Conservation (phyloP, 768 basidiomycete genomes). For the Paxillus ammoniavirescens region DNA sequence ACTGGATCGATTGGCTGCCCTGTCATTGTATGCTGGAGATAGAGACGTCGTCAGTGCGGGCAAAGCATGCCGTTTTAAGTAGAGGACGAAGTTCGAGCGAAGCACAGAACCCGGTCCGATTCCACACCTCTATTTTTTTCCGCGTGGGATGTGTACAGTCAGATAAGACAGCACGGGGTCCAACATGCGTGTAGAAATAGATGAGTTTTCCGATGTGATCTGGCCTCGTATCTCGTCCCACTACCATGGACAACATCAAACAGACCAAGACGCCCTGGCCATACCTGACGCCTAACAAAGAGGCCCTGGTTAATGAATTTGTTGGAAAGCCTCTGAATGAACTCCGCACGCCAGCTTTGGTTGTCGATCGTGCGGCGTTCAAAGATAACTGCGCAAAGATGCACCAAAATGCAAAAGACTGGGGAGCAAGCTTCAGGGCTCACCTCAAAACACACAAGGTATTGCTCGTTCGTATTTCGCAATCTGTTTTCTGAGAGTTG, state of each 20-base stretch:
- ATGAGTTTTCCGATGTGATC: not conserved
- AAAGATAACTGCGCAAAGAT: conserved; percentile 71
- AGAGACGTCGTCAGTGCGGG: not conserved
- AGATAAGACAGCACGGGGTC: not conserved
- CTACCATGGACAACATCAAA: conserved; percentile 22
- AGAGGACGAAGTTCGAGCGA: not conserved
- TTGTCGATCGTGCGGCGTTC: conserved; percentile 75
- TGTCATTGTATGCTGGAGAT: conserved; percentile 13
- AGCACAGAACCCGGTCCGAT: not conserved
- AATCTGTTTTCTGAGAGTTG: conserved; percentile 6
- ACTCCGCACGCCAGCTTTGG: conserved; percentile 73
- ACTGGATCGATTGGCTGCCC: conserved; percentile 61
- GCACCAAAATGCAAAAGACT: conserved; percentile 61
- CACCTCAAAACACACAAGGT: conserved; percentile 89
- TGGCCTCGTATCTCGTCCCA: not conserved
- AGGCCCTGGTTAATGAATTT: conserved; percentile 51
- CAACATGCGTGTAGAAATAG: conserved; percentile 2
- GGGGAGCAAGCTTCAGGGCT: conserved; percentile 72
- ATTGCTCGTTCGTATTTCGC: conserved; percentile 1
- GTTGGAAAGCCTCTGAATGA: conserved; percentile 52
- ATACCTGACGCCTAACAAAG: conserved; percentile 44
- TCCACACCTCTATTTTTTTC: not conserved
- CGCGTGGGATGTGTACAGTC: not conserved
- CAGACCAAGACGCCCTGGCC: conserved; percentile 50
- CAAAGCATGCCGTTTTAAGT: conserved; percentile 10